Base-by-base conservation (phyloP, 768 basidiomycete species). In the Collybia nuda region DNA sequence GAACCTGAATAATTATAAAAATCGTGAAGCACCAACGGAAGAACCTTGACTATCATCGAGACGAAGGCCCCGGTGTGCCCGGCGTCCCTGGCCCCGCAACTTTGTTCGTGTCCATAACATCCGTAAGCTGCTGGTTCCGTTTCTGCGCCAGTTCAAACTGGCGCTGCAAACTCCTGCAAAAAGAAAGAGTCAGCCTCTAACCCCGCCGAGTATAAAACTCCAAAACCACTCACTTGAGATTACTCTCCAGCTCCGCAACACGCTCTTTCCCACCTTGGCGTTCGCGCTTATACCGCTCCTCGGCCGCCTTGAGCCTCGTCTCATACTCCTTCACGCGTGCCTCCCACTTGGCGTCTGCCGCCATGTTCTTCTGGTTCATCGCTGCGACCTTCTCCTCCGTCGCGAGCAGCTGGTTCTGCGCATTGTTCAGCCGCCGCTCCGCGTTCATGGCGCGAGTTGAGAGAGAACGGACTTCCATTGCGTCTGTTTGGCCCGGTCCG, bases 301-400 rank as follows among this genome's bases (percentile, higher is more conserved):
- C 92, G 0, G 91, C 91, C 0, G 85, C 83, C 65, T 85, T 86
- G 54, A 94, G 62, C 15, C 90, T 72, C 12, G 81, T 64, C 69
- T 97, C 93, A 60, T 95, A 94, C 68, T 98, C 95, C 67, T 86
- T 88, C 40, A 98, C 90, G n/a, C 95, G 77, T 0, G 88, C 91
- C 61, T 95, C 94, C 93, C 95, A 98, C 67, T 95, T 96, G 46
- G 71, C 73, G 57, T 97, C 94, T 0, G 90, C 88, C 0, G 72
- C 74, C 0, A 76, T 72, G 32, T 79, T 88, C 74, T 85, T 88
- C 69, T 84, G 77, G 56, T 86, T 88, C 68, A 90, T 78, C 36
- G 73, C 66, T 1, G 86, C 82, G 43, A 95, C 78, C 69, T 87
- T 88, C 68, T 95, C 92, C 63, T 98, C 96, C 2, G 89, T 84